Evolutionary conservation across 2,329 filamentous ascomycete genomes (phyloP), one percentile per base, ranked within the genome.

Genomic region (Saccharata proteae): DNA sequence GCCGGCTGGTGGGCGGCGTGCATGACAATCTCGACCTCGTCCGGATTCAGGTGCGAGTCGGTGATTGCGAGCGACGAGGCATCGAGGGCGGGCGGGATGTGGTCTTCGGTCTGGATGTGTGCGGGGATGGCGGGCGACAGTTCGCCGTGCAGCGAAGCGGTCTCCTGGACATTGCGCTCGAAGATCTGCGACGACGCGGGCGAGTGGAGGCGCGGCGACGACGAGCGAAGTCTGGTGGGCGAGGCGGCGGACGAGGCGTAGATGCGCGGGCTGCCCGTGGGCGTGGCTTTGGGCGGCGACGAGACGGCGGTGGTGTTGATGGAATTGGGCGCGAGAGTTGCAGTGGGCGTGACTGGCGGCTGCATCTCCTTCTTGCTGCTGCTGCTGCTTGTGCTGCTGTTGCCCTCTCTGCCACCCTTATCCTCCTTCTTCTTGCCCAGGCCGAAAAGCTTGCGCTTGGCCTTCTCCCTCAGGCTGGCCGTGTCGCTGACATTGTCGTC

Each of bases 61-160:
- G 88, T 94, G 47, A 96, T 93, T 35, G 86, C 85, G 46, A 86
- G 74, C 24, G 85, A 92, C 3, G 84, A 88, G 30, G 88, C 88
- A 52, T 93, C 84, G 28, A 96, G 67, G 9, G 92, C 86, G 0
- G 88, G 73, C 6, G 88, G 88, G 43, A 96, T 94, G 51, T 86
- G 74, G 59, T 96, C 86, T 55, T 96, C 88, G 6, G 84, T 93
- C 45, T 86, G 76, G 46, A 96, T 93, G 50, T 96, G 88, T 6
- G 81, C 77, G 3, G 88, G 88, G 39, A 94, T 90, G n/a, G 83
- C 81, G 1, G 82, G 77, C 3, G 82, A 88, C 38, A 70, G 75
- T 38, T 84, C 79, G 23, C 70, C 62, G n/a, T 74, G 58, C 3
- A 70, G 48, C 4, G 69, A 48, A 17, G 71, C 64, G 46, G 73